phyloP scores from a whole-genome alignment of 208 protist species.

The Trichomonas gallinae region DNA sequence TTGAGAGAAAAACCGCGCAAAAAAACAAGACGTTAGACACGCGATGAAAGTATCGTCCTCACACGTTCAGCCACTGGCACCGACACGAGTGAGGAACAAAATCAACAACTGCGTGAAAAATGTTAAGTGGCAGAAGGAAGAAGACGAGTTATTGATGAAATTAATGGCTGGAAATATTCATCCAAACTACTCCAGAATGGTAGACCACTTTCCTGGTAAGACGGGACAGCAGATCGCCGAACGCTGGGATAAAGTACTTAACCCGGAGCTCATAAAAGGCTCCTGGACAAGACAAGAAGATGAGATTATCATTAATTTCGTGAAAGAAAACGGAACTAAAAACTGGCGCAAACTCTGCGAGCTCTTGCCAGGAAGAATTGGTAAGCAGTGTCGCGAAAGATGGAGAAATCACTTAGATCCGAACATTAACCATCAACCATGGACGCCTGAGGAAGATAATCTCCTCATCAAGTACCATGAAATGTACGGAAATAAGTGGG shows the following conservation, averaged over 20 bases:
- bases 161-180: neutral
- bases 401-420: constrained; percentile 47
- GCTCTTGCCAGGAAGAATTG: constrained; percentile 32
- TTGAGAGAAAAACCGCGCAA: neutral
- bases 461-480: constrained; percentile 37
- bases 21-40: neutral
- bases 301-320: constrained; percentile 34
- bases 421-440: constrained; percentile 34
- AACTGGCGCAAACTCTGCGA: constrained; percentile 36
- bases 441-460: constrained; percentile 40
- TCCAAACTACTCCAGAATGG: neutral
- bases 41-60: neutral
- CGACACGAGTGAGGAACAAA: neutral
- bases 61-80: neutral
- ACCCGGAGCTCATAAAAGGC: neutral
- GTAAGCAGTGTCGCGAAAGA: constrained; percentile 46
- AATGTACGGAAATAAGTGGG: constrained; percentile 37
- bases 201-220: neutral
- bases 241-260: neutral
- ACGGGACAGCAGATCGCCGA: neutral
- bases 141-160: neutral
- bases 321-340: constrained; percentile 28
- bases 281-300: constrained; percentile 31
- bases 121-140: neutral
- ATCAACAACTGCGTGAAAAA: neutral